Evolutionary conservation across 2,329 filamentous ascomycete genomes (phyloP).

Genomic region (Aspergillus flavus): DNA sequence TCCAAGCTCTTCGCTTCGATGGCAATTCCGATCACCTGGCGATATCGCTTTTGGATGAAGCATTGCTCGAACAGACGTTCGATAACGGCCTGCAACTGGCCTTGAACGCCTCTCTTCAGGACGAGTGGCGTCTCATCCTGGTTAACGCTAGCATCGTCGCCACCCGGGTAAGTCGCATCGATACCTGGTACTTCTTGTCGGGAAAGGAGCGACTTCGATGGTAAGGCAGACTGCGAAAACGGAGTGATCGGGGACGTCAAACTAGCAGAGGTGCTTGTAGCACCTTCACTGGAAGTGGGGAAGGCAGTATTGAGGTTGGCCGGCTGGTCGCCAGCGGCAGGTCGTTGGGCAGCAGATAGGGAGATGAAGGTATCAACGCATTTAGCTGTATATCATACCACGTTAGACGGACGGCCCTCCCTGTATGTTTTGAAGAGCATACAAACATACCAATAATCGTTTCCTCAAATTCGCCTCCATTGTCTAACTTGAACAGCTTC

Average conservation of each 20-base stretch:
- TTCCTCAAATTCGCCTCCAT: slow-evolving; percentile 93
- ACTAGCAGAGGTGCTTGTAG: slow-evolving; percentile 64
- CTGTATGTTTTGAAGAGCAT: background rate
- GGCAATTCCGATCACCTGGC: slow-evolving; percentile 94
- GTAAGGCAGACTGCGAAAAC: slow-evolving; percentile 90
- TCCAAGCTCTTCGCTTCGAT: slow-evolving; percentile 92
- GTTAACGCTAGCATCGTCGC: slow-evolving; percentile 57
- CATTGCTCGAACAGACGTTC: slow-evolving; percentile 90
- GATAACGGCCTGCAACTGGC: slow-evolving; percentile 79
- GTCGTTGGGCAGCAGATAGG: slow-evolving; percentile 64
- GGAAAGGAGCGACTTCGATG: slow-evolving; percentile 93
- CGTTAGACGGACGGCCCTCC: slow-evolving; percentile 10
- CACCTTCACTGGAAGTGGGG: slow-evolving; percentile 66
- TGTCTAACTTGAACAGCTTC: slow-evolving; percentile 90
- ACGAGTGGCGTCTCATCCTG: slow-evolving; percentile 64
- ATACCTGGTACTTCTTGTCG: slow-evolving; percentile 68
- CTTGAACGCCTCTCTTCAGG: slow-evolving; percentile 72
- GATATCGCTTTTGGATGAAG: slow-evolving; percentile 81
- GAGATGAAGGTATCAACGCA: slow-evolving; percentile 98
- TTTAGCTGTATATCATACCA: slow-evolving; percentile 60
- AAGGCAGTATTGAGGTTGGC: slow-evolving; percentile 82
- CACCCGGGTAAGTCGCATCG: slow-evolving; percentile 58
- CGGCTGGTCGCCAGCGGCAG: slow-evolving; percentile 54
- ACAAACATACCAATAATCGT: slow-evolving; percentile 78
- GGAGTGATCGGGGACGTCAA: slow-evolving; percentile 88